Evolutionary conservation across 495 filamentous ascomycete genomes (phyloP), one percentile per base, ranked within the genome.

Genomic region (Neurospora sp.): DNA sequence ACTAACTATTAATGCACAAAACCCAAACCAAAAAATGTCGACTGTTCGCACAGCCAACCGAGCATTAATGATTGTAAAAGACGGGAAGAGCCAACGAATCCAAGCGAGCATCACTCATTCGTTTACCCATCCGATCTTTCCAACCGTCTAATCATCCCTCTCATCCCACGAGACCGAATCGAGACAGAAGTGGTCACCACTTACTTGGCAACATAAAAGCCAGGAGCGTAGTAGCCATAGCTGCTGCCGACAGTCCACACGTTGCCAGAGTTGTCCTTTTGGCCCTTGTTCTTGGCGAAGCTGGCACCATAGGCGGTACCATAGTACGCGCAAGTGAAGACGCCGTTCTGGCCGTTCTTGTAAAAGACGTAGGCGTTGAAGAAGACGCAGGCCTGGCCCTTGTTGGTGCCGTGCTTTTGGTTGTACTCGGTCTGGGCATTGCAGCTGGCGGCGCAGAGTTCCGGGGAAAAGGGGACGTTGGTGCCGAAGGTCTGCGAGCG

Each of bases 361-460:
- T 77, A 77, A 4, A 83, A 70, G n/a, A 86, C 73, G 68, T 84
- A 87, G 12, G 81, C 77, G 69, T 85, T 83, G 79, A 85, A 86
- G 82, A 87, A 87, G 70, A 80, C 80, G 72, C 82, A 85, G 20
- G 80, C 78, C 31, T 70, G 72, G n/a, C 78, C 81, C 11, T 73
- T 74, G 22, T 71, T 40, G 31, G 76, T 75, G 38, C 80, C 75
- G 65, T 82, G 74, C 39, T 74, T 69, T 18, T 76, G 71, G 46
- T 81, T 78, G 72, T 85, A 82, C n/a, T 76, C 76, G 14, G 78
- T 83, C 76, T 82, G 80, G n/a, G 81, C 78, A 20, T 76, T 71
- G 72, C 85, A 86, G 10, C 82, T 80, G 0, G 80, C 78, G 5
- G 81, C 81, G 75, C 84, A 86, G 16, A 80, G 74, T 31, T 69